Percentiles rank a stretch among this genome's conserved stretches.
These are phyloP conservation scores for Salvia rosmarinus DNA, from an alignment of 257 asterid genomes.

Conservation along the genomic window DNA sequence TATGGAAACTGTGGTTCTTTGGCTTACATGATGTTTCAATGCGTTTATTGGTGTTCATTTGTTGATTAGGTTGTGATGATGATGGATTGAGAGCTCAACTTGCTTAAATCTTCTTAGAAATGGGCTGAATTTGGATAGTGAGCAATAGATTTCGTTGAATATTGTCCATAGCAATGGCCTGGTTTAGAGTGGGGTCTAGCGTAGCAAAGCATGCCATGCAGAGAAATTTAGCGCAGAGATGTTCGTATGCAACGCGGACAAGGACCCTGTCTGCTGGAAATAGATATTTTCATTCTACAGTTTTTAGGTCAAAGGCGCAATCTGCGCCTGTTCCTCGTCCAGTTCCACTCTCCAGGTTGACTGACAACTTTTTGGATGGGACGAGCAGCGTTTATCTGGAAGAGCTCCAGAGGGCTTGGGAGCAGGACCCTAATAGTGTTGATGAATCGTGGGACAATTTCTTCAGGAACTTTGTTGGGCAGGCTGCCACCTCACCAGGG, in stretches of 20 bases:
- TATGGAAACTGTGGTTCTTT: background rate
- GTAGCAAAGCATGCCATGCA: slow-evolving; percentile 76
- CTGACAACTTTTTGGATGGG: slow-evolving; percentile 97
- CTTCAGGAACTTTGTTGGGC: slow-evolving; percentile 89
- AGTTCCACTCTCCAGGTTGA: slow-evolving; percentile 87
- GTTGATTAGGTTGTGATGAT: slow-evolving; percentile 33
- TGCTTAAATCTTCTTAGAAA: slow-evolving; percentile 31
- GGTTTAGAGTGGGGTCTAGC: slow-evolving; percentile 87
- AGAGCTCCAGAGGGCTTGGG: slow-evolving; percentile 97
- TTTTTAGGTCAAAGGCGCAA: slow-evolving; percentile 66
- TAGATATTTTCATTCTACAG: slow-evolving; percentile 65
- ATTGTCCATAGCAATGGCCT: slow-evolving; percentile 56
- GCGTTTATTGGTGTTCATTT: slow-evolving; percentile 24
- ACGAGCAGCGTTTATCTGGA: slow-evolving; percentile 93
- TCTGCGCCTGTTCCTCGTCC: slow-evolving; percentile 87
- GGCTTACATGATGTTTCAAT: slow-evolving; percentile 17
- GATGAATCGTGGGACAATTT: slow-evolving; percentile 96
- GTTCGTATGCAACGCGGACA: slow-evolving; percentile 50
- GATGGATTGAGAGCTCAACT: slow-evolving; percentile 29
- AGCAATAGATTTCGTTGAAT: slow-evolving; percentile 18
- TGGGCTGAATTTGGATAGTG: slow-evolving; percentile 15
- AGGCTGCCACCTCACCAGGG: slow-evolving; percentile 85
- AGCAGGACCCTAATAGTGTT: slow-evolving; percentile 83
- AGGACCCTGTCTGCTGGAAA: slow-evolving; percentile 45
- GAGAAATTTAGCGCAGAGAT: slow-evolving; percentile 59